Conservation (phyloP, 2,329 filamentous ascomycete genomes). For the Beauveria bassiana region DNA sequence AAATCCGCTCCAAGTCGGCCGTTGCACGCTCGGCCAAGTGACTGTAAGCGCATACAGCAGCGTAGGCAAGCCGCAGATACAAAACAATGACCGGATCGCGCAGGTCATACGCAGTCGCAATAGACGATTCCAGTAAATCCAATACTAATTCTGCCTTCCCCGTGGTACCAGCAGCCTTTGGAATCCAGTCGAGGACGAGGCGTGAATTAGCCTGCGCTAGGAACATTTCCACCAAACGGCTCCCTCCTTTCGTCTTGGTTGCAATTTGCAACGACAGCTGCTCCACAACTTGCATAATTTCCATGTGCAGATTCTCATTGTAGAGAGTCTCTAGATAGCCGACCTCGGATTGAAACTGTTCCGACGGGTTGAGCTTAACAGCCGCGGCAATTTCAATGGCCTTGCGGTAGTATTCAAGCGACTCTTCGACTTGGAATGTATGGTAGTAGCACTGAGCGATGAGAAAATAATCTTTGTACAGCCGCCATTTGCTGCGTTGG, state of each 20-base stretch:
- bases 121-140: constrained; percentile 23
- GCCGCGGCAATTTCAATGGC: constrained; percentile 24
- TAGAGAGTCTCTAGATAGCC: constrained; percentile 30
- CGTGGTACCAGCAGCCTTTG: constrained; percentile 30
- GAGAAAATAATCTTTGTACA: constrained; percentile 33
- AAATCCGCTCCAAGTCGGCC: constrained; percentile 28
- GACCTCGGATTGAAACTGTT: constrained; percentile 30
- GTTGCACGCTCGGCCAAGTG: constrained; percentile 28
- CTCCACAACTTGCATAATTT: constrained; percentile 28
- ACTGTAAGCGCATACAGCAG: constrained; percentile 27
- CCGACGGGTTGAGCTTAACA: constrained; percentile 20
- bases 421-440: constrained; percentile 23
- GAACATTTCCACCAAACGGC: constrained; percentile 28
- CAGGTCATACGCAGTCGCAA: constrained; percentile 24
- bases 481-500: constrained; percentile 27
- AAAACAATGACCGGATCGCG: constrained; percentile 30
- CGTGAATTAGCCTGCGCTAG: constrained; percentile 26
- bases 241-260: constrained; percentile 18
- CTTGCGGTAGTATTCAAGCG: constrained; percentile 29
- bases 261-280: constrained; percentile 23
- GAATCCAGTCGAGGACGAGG: constrained; percentile 32
- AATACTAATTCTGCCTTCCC: constrained; percentile 23
- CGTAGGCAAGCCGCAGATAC: constrained; percentile 30
- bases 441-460: constrained; percentile 30
- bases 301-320: constrained; percentile 27